Base-by-base conservation (phyloP, 305 asterid genomes). In the Fraxinus dipetala region DNA sequence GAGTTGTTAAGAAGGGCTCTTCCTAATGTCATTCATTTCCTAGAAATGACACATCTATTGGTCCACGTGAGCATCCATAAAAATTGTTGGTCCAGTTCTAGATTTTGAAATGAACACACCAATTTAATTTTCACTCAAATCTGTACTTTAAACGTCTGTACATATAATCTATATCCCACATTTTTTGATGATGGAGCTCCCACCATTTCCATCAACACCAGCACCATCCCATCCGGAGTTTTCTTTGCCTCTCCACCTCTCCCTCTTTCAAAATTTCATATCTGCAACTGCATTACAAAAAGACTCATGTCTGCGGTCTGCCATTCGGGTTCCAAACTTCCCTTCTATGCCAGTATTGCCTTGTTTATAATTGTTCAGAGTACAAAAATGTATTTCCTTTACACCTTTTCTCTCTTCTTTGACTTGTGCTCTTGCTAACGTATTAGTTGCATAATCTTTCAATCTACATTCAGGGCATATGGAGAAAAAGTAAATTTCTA, bases 31-130 rank as follows among this genome's bases (percentile, higher is more conserved):
- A 67, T 35, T 67, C 16, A 24, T 32, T 67, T 67, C 36, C 36
- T 67, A 67, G 36, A 67, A 32, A 18, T 30, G 70, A n/a, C 54
- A 79, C 82, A 40, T 32, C 79, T 11, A 80, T 81, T 77, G 88
- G 90, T 91, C 90, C 91, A 81, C 83, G 87, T 90, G 91, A 13
- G 90, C 86, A 70, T 72, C 85, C 86, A 80, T n/a, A 40, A 75
- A 80, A 30, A 61, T 79, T 81, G 87, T 76, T 87, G 90, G 90
- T 83, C 89, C 90, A 85, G 56, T 82, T 81, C 59, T 22, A 81
- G 82, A 84, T 79, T 77, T 80, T 78, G 81, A 85, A 70, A 76
- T 75, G 85, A 88, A 80, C 81, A 80, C 83, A 79, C 48, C 67
- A 61, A 24, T 35, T 75, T 76, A 45, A 75, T 35, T 30, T 80